phyloP scores from a whole-genome alignment of 805 yeast species.

The Barnettozyma wickerhamii region DNA sequence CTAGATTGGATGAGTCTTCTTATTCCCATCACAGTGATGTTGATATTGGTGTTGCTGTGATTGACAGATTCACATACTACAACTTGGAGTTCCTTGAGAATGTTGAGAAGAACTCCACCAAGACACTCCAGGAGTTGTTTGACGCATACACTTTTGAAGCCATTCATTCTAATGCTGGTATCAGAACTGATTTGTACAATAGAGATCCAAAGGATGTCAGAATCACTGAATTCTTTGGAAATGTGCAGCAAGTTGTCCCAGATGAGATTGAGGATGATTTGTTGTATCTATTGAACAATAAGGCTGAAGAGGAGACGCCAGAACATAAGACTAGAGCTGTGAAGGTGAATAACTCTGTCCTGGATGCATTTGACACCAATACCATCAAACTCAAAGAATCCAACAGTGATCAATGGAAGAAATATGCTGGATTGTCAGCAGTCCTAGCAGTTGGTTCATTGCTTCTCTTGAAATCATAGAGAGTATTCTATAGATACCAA shows the following conservation, averaged over 20 bases:
- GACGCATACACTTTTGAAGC: constrained; percentile 79
- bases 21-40: constrained; percentile 95
- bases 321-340: constrained; percentile 1
- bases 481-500: neutral
- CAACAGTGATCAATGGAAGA: constrained; percentile 1
- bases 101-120: constrained; percentile 68
- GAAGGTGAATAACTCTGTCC: constrained; percentile 12
- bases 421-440: constrained; percentile 4
- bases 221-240: constrained; percentile 93
- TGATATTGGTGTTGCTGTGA: constrained; percentile 96
- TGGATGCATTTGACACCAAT: constrained; percentile 18
- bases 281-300: constrained; percentile 19
- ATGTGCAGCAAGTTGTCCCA: constrained; percentile 74
- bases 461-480: constrained; percentile 2
- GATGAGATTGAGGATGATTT: constrained; percentile 52
- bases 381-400: constrained; percentile 10
- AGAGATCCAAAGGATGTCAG: constrained; percentile 64
- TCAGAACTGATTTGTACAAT: constrained; percentile 71
- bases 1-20: constrained; percentile 81
- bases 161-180: constrained; percentile 92
- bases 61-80: constrained; percentile 92
- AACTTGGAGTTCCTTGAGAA: constrained; percentile 84
- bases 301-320: constrained; percentile 1
- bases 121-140: constrained; percentile 78
- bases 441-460: constrained; percentile 3